Base-by-base conservation (phyloP, 129 eudicot genomes). In the Artemisia argyi region DNA sequence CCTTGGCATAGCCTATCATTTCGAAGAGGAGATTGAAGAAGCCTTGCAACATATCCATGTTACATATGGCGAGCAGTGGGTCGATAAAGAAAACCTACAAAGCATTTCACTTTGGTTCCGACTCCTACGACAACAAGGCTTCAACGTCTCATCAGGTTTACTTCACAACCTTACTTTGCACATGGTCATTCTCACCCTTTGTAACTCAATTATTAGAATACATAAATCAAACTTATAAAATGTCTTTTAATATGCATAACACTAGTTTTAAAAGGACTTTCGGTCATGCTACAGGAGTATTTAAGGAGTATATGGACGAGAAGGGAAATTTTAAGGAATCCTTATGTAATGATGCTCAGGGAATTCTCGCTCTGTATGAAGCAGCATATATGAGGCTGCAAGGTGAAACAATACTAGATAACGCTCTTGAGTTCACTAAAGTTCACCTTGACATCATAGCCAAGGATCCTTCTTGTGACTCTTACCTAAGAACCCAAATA, bases 1-100 rank as follows among this genome's bases (percentile, higher is more conserved):
- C 2, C 68, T 63, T 63, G 68, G 68, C 18, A 17, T 63, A n/a
- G 51, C 68, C 50, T 63, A 63, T 63, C 68, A 63, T 63, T 63
- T 63, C 17, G 68, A 63, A 32, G 2, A 28, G 19, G 68, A 63
- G 22, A 63, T 63, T 13, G 68, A 63, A 48, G 68, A 63, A 35
- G 49, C 50, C 22, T 63, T 63, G 49, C 22, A 63, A 7, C 68
- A 63, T n/a, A n/a, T 63, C 6, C 17, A 63, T 7, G 19, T 7
- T 32, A 61, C 66, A 13, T 62, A 62, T 62, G 67, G 49, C 11
- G 13, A 62, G n/a, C 22, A 13, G 19, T 28, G 67, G 49, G n/a
- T 62, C 17, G 19, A 35, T 42, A 15, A 32, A 2, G 17, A 32
- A 46, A 9, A 63, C 20, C 51, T 63, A 39, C 51, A 63, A 63